phyloP scores from a whole-genome alignment of 164 flowering plant genomes.

The Vitis rotundifolia region DNA sequence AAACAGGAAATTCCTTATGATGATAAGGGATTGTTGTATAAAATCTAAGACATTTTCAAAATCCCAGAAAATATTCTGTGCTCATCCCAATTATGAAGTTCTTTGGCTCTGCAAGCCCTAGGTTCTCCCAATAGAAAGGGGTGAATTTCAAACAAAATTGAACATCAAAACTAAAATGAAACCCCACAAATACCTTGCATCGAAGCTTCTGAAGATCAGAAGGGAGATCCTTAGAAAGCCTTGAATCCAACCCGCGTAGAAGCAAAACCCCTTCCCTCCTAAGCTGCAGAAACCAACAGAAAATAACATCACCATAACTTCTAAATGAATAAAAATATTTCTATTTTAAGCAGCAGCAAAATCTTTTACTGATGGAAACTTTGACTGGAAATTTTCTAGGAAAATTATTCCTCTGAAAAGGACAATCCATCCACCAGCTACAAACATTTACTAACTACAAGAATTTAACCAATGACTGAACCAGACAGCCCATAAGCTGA shows the following conservation, averaged over 20 bases:
- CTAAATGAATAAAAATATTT: neutral
- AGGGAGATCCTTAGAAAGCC: conserved; percentile 94
- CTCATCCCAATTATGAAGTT: too few species aligned
- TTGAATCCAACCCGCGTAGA: conserved; percentile 87
- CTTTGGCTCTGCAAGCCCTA: too few species aligned
- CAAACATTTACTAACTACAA: neutral
- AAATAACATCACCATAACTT: neutral
- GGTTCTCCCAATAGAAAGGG: too few species aligned
- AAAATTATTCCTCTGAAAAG: neutral
- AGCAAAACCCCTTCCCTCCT: conserved; percentile 84
- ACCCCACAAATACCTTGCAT: conserved; percentile 69
- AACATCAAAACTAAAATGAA: neutral
- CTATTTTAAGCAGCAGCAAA: too few species aligned
- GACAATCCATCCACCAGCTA: neutral
- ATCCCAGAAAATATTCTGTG: too few species aligned
- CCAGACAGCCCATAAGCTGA: neutral
- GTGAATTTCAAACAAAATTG: neutral
- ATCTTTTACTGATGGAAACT: too few species aligned
- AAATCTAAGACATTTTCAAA: too few species aligned
- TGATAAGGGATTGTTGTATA: too few species aligned
- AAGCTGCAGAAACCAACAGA: conserved; percentile 54
- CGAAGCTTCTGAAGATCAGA: conserved; percentile 95
- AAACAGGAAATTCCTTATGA: too few species aligned
- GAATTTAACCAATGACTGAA: neutral
- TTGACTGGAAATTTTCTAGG: neutral